Base-by-base conservation (phyloP, 192 early-diverging fungal species). In the Haplosporangium gracile region DNA sequence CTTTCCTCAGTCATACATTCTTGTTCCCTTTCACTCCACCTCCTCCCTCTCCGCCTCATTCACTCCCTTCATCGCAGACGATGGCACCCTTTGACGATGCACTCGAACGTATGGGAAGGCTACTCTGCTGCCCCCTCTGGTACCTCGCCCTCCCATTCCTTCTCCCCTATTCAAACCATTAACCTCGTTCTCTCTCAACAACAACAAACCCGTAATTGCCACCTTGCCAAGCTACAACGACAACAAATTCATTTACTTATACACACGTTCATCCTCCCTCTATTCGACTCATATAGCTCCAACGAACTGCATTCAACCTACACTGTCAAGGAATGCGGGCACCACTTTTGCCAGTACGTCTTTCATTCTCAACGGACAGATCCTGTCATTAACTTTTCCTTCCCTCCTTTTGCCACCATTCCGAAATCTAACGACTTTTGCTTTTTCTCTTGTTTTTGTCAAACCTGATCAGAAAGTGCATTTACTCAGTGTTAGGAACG, bases 341-440 rank as follows among this genome's bases (percentile, higher is more conserved):
- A 89, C 39, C 74, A 82, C 68, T 89, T 89, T 76, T 89, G 88
- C 88, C 26, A 76, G 88, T 89, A 78, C 68, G 88, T 36, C 42
- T 20, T 51, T 9, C 24, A 10, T 70, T 22, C 38, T 38, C 69
- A 39, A 22, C 13, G 20, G 18, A 22, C 24, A 22, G 69, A 70
- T 42, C 69, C 5, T 40, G 69, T 20, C 38, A 39, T n/a, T 42
- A 9, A 38, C 0, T 51, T 51, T 51, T 13, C 38, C 10, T 70
- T n/a, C 38, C 38, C 20, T 4, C 34, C 42, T 36, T 18, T 42
- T 70, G 34, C 36, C 39, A 36, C 39, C 40, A 40, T 70, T 39
- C 10, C 2, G 4, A 42, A 40, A 4, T 16, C 36, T 5, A 47
- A 76, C 42, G 26, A 60, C 2, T 43, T 15, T 32, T 42, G 16